Conservation (phyloP, 1,284 basidiomycete species). For the Apiotrichum gamsii region DNA sequence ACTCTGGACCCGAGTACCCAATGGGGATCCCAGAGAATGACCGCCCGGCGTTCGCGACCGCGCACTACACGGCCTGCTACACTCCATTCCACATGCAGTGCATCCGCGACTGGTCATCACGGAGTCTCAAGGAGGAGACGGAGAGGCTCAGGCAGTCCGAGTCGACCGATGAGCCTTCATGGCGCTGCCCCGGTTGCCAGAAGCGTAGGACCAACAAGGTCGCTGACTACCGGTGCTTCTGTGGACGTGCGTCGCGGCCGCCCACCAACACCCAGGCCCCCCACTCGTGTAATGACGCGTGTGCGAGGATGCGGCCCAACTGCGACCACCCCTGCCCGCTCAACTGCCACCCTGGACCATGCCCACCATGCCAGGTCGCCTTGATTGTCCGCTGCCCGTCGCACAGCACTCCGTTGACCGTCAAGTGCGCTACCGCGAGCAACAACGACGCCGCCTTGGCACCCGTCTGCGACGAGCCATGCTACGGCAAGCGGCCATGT, state of each 20-base stretch:
- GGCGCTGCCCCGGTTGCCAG: conserved; percentile 85
- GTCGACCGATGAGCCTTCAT: conserved; percentile 52
- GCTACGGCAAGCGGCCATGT: conserved; percentile 57
- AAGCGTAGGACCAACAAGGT: conserved; percentile 62
- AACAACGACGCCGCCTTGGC: conserved; percentile 45
- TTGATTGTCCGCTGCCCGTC: conserved; percentile 61
- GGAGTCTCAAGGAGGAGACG: conserved; percentile 59
- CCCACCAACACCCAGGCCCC: conserved; percentile 65
- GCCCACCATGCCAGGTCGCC: conserved; percentile 61
- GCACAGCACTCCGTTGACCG: conserved; percentile 56
- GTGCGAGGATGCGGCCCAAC: conserved; percentile 57
- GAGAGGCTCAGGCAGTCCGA: conserved; percentile 22
- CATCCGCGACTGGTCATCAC: conserved; percentile 73
- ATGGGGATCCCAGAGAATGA: conserved; percentile 18
- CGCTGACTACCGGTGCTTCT: conserved; percentile 75
- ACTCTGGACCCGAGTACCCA: conserved; percentile 15
- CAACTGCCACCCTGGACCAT: conserved; percentile 67
- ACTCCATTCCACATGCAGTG: conserved; percentile 46
- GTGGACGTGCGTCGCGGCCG: conserved; percentile 65
- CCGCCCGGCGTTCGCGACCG: conserved; percentile 57
- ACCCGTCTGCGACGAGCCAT: conserved; percentile 63
- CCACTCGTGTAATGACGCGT: conserved; percentile 73
- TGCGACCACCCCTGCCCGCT: conserved; percentile 67
- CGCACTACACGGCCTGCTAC: conserved; percentile 48
- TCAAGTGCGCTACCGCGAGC: conserved; percentile 56